Evolutionary conservation across 1,139 yeast species (phyloP).

Genomic region (Kurtzmaniella quercitrusa): DNA sequence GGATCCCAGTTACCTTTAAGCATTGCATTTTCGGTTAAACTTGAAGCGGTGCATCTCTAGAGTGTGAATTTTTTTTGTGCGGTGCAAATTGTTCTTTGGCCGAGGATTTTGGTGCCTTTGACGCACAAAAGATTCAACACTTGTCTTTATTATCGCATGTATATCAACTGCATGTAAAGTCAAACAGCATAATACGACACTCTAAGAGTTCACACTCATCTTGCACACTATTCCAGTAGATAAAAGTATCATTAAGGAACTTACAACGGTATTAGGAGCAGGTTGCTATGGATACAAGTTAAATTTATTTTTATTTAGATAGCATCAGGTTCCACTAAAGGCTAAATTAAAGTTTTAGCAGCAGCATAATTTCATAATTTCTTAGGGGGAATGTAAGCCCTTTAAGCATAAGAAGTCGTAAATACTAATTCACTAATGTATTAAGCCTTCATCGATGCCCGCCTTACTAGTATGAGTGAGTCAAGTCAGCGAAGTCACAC

Average conservation of each 20-base stretch:
- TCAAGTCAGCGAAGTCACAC: background rate
- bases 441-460: background rate
- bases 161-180: background rate
- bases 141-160: background rate
- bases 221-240: background rate
- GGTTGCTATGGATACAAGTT: background rate
- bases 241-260: background rate
- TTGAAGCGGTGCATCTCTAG: background rate
- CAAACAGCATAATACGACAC: background rate
- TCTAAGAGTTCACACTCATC: background rate
- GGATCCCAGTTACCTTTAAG: no score
- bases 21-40: background rate
- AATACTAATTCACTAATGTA: background rate
- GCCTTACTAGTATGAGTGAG: background rate
- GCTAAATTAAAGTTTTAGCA: background rate
- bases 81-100: background rate
- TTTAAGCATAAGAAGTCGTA: no score
- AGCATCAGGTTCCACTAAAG: background rate
- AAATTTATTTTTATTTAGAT: background rate
- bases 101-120: background rate
- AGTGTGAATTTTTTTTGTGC: background rate
- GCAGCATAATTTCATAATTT: no score
- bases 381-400: no score
- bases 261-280: background rate
- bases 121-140: background rate